Evolutionary conservation across 208 protist species (phyloP).

Genomic region (Vickermania spadyakhi): DNA sequence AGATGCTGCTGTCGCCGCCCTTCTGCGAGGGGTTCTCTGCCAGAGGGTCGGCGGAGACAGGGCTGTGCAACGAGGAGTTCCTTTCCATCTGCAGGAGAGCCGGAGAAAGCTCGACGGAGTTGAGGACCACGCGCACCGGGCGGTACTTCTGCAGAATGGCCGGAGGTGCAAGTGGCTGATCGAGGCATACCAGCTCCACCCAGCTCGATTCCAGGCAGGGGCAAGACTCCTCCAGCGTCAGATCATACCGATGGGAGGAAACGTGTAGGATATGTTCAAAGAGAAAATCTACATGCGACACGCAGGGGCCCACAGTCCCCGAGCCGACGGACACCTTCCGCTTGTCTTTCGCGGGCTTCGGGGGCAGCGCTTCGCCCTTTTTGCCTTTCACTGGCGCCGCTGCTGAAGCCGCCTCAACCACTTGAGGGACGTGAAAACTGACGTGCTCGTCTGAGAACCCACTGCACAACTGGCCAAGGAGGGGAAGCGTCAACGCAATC

Average conservation of each 20-base stretch:
- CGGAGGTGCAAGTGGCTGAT: conserved; percentile 13
- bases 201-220: not conserved
- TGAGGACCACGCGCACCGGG: conserved; percentile 20
- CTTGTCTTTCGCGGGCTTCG: not conserved
- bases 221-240: not conserved
- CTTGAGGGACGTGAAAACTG: not conserved
- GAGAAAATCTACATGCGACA: not conserved
- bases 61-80: not conserved
- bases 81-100: not conserved
- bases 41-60: not conserved
- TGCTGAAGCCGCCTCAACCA: not conserved
- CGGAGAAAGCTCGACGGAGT: conserved; percentile 5
- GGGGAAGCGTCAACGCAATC: not conserved
- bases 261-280: conserved; percentile 1
- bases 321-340: not conserved
- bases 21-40: conserved; percentile 4
- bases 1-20: conserved; percentile 6
- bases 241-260: not conserved
- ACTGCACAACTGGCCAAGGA: not conserved
- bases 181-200: conserved; percentile 10
- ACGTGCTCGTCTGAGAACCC: not conserved
- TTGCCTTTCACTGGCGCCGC: not conserved
- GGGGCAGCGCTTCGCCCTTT: not conserved
- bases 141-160: conserved; percentile 15
- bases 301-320: not conserved